These are phyloP conservation scores for Plasmodium inui DNA, from an alignment of 169 alveolate genomes.

Conservation along the genomic window DNA sequence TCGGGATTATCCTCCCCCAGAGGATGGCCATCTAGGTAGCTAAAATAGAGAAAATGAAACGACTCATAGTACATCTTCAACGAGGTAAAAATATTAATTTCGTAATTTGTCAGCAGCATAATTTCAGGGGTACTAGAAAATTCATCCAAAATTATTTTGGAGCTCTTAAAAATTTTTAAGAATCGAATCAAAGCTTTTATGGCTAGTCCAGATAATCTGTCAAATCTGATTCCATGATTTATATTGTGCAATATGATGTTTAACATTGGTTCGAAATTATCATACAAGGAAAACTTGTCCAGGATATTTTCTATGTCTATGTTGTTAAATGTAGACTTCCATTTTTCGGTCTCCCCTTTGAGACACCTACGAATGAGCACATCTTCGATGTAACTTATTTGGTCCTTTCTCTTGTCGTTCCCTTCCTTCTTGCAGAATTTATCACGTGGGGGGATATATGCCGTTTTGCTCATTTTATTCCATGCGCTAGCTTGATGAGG, in stretches of 20 bases:
- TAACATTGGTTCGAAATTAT: conserved; percentile 46
- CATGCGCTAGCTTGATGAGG: not conserved
- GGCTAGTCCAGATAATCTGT: conserved; percentile 45
- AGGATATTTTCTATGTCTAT: conserved; percentile 19
- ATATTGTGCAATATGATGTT: conserved; percentile 45
- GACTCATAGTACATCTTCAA: conserved; percentile 67
- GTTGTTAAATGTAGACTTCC: not conserved
- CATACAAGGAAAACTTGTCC: conserved; percentile 45
- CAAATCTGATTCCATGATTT: conserved; percentile 48
- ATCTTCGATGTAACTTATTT: conserved; percentile 25
- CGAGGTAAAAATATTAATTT: conserved; percentile 68
- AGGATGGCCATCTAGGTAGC: conserved; percentile 8
- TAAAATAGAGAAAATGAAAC: conserved; percentile 46
- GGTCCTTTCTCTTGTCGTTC: not conserved
- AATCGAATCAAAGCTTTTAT: conserved; percentile 36
- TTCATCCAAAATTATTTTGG: conserved; percentile 68
- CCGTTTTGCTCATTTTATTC: not conserved
- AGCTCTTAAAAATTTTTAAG: conserved; percentile 38
- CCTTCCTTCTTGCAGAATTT: not conserved
- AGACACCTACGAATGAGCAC: not conserved
- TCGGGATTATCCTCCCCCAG: not conserved
- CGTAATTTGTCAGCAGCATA: conserved; percentile 51
- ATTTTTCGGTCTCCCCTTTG: not conserved
- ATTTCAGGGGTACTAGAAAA: conserved; percentile 53
- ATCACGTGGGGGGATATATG: not conserved